Base-by-base conservation (phyloP, 306 rosid genomes). In the Adenanthera pavonina region DNA sequence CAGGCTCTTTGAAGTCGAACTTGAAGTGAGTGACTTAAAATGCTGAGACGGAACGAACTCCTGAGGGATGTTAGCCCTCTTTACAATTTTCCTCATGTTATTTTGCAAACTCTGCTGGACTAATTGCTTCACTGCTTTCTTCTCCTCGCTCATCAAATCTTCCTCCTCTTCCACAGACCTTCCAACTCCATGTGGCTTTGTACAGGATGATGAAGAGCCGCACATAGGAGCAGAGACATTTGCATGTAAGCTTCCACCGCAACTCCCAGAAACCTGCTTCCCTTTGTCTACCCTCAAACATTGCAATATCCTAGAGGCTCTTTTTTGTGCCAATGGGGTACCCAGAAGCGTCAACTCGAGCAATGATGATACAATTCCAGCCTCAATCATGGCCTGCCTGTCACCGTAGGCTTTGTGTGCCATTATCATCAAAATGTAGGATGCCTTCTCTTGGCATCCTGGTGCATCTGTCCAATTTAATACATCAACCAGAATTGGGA, bases 1-100 rank as follows among this genome's bases (percentile, higher is more conserved):
- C 72, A 96, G 81, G 90, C 99, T 96, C 89, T 94, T 96, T 10
- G 99, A 96, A 69, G 98, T 96, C 16, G 99, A 92, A 76, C 93
- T 88, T 46, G 93, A 77, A 38, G 92, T 85, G 87, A 96, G 92
- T 13, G 97, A 88, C 91, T 90, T 93, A n/a, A 96, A 88, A 90
- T 89, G 97, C 74, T 92, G 95, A 0, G 94, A 92, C 1, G 98
- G 99, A 69, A 89, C 94, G 6, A 93, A 89, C 68, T 96, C 97
- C 73, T 92, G 97, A 7, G 97, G 98, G 86, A 96, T 87, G 70
- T 93, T 96, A 14, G 99, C 99, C 77, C 99, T 88, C 80, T 90
- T 96, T 53, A 88, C 97, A 72, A 96, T 96, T 78, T 91, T 92
- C 84, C 89, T 89, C 99, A 96, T 96, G 91, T 92, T 96, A 89